phyloP scores from a whole-genome alignment of 768 basidiomycete species.

The Trametes maxima region DNA sequence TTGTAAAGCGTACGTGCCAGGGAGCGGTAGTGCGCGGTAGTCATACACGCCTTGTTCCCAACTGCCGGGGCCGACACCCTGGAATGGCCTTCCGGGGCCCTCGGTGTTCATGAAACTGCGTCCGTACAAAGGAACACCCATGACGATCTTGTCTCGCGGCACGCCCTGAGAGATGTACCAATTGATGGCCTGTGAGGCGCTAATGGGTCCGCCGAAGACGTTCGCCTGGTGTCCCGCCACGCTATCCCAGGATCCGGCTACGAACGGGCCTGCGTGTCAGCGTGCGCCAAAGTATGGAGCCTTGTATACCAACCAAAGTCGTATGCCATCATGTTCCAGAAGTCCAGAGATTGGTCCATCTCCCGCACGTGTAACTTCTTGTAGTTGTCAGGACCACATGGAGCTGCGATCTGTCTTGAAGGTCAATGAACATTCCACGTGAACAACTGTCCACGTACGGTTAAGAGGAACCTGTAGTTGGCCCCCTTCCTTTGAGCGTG shows the following conservation, averaged over 20 bases:
- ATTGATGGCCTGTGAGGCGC: constrained; percentile 61
- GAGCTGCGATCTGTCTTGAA: constrained; percentile 75
- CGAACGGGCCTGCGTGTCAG: constrained; percentile 3
- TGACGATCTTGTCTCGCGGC: constrained; percentile 73
- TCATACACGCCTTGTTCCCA: constrained; percentile 96
- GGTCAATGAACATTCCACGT: constrained; percentile 7
- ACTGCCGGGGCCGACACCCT: constrained; percentile 81
- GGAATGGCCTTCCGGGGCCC: constrained; percentile 80
- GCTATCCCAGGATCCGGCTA: constrained; percentile 78
- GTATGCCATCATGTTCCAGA: constrained; percentile 98
- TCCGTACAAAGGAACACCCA: constrained; percentile 94
- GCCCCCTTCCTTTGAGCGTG: constrained; percentile 70
- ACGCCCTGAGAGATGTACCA: constrained; percentile 78
- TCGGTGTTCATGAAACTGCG: constrained; percentile 85
- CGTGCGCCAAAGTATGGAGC: background rate
- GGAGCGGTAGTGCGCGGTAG: constrained; percentile 85
- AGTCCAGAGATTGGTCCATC: constrained; percentile 88
- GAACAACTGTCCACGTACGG: constrained; percentile 48
- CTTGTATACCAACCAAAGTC: constrained; percentile 61
- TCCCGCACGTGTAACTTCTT: constrained; percentile 73
- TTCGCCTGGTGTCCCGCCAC: constrained; percentile 86
- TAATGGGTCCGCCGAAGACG: constrained; percentile 68
- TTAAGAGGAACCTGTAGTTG: constrained; percentile 69
- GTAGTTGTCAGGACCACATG: constrained; percentile 89
- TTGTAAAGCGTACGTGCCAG: constrained; percentile 63